These are phyloP conservation scores for Fusarium devonianum DNA, from an alignment of 2,329 filamentous ascomycete genomes.

Conservation along the genomic window DNA sequence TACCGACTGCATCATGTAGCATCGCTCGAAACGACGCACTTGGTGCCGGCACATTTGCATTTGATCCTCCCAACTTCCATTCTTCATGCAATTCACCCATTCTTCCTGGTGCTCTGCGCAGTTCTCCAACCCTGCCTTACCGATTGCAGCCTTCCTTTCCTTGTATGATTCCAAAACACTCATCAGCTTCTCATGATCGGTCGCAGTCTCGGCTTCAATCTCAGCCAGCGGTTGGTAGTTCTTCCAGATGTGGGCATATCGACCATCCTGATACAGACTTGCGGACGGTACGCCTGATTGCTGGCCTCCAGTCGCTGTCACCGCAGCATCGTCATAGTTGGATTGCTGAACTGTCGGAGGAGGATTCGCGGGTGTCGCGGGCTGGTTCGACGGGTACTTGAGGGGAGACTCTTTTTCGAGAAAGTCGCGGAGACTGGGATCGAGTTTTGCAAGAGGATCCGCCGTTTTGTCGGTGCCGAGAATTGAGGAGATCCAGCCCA, in stretches of 20 bases:
- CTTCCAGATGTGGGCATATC: slow-evolving; percentile 88
- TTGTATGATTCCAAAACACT: slow-evolving; percentile 86
- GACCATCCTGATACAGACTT: slow-evolving; percentile 66
- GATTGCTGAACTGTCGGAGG: slow-evolving; percentile 16
- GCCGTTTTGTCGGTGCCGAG: slow-evolving; percentile 56
- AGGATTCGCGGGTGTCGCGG: slow-evolving; percentile 22
- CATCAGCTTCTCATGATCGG: slow-evolving; percentile 80
- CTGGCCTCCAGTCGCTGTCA: slow-evolving; percentile 24
- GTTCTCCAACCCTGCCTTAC: slow-evolving; percentile 87
- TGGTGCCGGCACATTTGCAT: slow-evolving; percentile 84
- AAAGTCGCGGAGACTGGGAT: slow-evolving; percentile 84
- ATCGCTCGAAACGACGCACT: slow-evolving; percentile 80
- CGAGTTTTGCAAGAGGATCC: slow-evolving; percentile 75
- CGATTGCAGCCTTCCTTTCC: slow-evolving; percentile 78
- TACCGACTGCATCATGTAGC: slow-evolving; percentile 87
- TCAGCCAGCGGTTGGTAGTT: slow-evolving; percentile 78
- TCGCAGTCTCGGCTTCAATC: slow-evolving; percentile 73
- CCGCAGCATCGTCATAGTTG: slow-evolving; percentile 15
- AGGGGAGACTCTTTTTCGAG: slow-evolving; percentile 82
- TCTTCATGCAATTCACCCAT: slow-evolving; percentile 81
- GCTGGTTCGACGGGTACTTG: slow-evolving; percentile 61
- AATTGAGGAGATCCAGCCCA: slow-evolving; percentile 66
- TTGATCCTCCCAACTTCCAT: slow-evolving; percentile 70
- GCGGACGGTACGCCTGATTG: slow-evolving; percentile 53
- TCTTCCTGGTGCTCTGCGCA: slow-evolving; percentile 87